Percentiles rank a stretch among this genome's conserved stretches.
phyloP scores from a whole-genome alignment of 2,329 filamentous ascomycete species.

The Hirsutella rhossiliensis region DNA sequence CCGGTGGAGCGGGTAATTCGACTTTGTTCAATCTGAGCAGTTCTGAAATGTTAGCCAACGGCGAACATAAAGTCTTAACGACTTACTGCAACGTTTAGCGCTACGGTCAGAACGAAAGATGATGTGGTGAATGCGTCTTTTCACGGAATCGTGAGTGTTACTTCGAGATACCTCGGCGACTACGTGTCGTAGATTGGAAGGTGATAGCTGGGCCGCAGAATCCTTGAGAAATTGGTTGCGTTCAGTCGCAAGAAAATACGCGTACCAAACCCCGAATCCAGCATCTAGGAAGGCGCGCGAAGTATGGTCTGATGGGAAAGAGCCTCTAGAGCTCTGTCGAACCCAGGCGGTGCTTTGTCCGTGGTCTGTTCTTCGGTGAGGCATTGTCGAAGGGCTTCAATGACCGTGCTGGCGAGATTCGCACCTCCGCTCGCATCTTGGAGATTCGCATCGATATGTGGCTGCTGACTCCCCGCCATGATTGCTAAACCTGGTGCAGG shows the following conservation, averaged over 20 bases:
- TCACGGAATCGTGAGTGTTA: neutral
- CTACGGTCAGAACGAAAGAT: neutral
- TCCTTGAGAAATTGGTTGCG: neutral
- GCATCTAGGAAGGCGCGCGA: neutral
- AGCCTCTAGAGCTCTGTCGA: neutral
- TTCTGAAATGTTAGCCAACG: neutral
- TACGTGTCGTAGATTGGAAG: neutral
- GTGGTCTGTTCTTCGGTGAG: neutral
- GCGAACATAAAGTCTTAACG: neutral
- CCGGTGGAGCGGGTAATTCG: neutral
- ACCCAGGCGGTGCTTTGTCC: neutral
- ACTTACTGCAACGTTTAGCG: neutral
- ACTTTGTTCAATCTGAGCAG: neutral
- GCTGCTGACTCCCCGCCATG: neutral
- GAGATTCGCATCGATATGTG: neutral
- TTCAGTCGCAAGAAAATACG: neutral
- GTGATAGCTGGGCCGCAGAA: neutral
- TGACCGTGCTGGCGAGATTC: neutral
- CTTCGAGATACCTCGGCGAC: neutral
- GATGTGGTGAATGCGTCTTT: neutral
- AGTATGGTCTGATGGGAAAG: neutral
- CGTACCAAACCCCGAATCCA: neutral
- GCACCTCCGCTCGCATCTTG: neutral
- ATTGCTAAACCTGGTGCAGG: neutral
- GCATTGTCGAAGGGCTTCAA: neutral